Percentiles rank a stretch among this genome's conserved stretches.
phyloP scores from a whole-genome alignment of 768 basidiomycete species.

The Suillus subalutaceus region DNA sequence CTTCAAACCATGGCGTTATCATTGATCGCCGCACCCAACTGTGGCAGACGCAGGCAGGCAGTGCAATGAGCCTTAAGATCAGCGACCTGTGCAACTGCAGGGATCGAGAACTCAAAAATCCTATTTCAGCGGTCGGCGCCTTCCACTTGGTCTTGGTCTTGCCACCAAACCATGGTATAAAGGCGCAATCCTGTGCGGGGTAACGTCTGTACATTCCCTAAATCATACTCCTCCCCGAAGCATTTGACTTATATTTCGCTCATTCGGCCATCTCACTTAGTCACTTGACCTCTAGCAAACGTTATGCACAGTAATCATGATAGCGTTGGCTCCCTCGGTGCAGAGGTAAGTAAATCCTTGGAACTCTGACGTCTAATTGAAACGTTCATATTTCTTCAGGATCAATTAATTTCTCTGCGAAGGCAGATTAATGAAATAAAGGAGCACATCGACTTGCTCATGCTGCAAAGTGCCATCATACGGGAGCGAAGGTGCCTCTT shows the following conservation, averaged over 20 bases:
- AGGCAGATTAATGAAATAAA: neutral
- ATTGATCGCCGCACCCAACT: neutral
- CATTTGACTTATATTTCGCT: neutral
- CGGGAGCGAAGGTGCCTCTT: neutral
- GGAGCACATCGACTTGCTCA: slow-evolving; percentile 1
- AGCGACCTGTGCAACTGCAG: neutral
- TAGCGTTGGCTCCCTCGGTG: neutral
- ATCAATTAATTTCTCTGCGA: neutral
- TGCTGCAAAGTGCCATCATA: neutral
- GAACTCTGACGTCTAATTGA: neutral
- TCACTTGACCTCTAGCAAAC: neutral
- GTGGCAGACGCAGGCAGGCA: neutral
- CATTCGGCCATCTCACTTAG: neutral
- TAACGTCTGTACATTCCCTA: neutral
- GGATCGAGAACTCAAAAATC: neutral
- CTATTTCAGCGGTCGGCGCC: neutral
- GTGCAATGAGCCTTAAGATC: neutral
- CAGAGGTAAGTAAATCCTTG: neutral
- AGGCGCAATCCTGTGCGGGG: neutral
- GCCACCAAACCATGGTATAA: neutral
- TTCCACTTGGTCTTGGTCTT: neutral
- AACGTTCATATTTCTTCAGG: neutral
- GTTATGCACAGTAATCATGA: neutral
- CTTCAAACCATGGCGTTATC: neutral
- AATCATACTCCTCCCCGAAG: neutral